Percentiles rank a stretch among this genome's conserved stretches.
These are phyloP conservation scores for Talaromyces liani DNA, from an alignment of 495 filamentous ascomycete species.

Conservation along the genomic window DNA sequence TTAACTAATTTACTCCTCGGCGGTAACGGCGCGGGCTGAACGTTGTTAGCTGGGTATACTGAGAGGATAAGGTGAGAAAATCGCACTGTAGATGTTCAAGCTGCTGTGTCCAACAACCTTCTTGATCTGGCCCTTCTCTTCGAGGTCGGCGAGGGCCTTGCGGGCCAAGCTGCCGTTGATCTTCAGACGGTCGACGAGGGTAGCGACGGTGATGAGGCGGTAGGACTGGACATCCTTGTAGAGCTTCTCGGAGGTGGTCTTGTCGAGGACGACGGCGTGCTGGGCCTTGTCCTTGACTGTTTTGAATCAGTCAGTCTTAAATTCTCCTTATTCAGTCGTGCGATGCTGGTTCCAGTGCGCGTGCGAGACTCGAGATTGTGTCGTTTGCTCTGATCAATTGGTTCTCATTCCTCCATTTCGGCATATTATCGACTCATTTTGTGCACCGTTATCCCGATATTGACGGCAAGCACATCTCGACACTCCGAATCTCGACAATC, in stretches of 20 bases:
- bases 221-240: slow-evolving; percentile 99
- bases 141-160: slow-evolving; percentile 81
- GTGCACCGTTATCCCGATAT: background rate
- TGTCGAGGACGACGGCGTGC: slow-evolving; percentile 79
- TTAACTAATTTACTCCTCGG: slow-evolving; percentile 42
- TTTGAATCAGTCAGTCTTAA: slow-evolving; percentile 16
- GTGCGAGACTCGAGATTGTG: background rate
- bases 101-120: slow-evolving; percentile 95
- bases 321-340: background rate
- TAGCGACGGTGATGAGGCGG: slow-evolving; percentile 97
- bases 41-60: slow-evolving; percentile 12
- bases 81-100: slow-evolving; percentile 92
- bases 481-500: slow-evolving; percentile 1
- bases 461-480: background rate
- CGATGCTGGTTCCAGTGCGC: background rate
- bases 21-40: slow-evolving; percentile 42
- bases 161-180: slow-evolving; percentile 98
- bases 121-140: slow-evolving; percentile 98
- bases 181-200: slow-evolving; percentile 98
- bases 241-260: slow-evolving; percentile 57
- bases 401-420: no score
- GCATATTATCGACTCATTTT: background rate
- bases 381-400: background rate
- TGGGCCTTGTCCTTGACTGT: slow-evolving; percentile 99
- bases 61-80: background rate